Evolutionary conservation across 1,284 basidiomycete genomes (phyloP).

Genomic region (Naganishia cerealis): DNA sequence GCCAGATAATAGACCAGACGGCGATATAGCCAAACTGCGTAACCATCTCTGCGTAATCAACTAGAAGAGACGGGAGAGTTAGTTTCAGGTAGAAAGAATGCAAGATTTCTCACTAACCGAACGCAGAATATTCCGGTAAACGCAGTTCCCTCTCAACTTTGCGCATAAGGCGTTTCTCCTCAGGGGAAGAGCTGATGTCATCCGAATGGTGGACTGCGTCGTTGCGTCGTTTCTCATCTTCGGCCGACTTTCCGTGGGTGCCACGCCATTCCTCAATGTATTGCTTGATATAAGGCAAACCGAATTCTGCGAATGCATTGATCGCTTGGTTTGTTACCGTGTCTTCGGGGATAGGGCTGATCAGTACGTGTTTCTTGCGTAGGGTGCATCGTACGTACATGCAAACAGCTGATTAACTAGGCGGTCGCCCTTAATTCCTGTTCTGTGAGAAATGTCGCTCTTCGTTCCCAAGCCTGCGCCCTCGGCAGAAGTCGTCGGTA

Average conservation of each 20-base stretch:
- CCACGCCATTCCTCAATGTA: constrained; percentile 44
- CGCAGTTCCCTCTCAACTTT: constrained; percentile 73
- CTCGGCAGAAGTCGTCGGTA: constrained; percentile 36
- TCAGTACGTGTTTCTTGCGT: background rate
- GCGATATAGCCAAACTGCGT: constrained; percentile 86
- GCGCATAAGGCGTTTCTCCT: constrained; percentile 60
- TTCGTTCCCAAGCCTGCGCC: constrained; percentile 56
- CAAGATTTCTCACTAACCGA: constrained; percentile 53
- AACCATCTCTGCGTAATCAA: constrained; percentile 92
- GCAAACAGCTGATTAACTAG: constrained; percentile 92
- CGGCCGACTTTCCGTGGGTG: constrained; percentile 28
- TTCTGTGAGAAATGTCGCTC: constrained; percentile 58
- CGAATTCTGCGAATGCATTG: constrained; percentile 78
- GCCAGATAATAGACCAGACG: constrained; percentile 93
- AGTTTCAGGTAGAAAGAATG: background rate
- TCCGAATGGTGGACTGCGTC: constrained; percentile 8
- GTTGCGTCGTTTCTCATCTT: constrained; percentile 37
- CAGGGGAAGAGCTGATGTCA: constrained; percentile 4
- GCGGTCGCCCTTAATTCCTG: constrained; percentile 61
- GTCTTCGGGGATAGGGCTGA: constrained; percentile 53
- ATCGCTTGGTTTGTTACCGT: constrained; percentile 88
- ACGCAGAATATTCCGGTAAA: constrained; percentile 76
- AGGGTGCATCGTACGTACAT: constrained; percentile 41
- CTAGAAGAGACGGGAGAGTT: constrained; percentile 37
- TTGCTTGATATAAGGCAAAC: constrained; percentile 75